These are phyloP conservation scores for Geoglossum cookeanum DNA, from an alignment of 2,329 filamentous ascomycete genomes.

Conservation along the genomic window DNA sequence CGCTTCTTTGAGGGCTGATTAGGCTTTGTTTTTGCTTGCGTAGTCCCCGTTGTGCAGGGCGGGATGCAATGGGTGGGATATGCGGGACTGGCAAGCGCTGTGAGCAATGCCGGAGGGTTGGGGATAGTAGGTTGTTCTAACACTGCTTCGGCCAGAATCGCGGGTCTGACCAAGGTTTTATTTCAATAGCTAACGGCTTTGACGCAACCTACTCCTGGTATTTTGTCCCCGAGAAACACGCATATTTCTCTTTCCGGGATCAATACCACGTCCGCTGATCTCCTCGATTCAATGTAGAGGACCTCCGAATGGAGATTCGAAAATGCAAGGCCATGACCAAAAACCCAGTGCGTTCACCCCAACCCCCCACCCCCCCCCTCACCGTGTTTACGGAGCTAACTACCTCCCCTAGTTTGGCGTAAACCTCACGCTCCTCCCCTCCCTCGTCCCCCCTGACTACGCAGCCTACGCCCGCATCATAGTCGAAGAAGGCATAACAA, in stretches of 20 bases:
- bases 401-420: slow-evolving; percentile 45
- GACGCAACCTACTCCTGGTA: slow-evolving; percentile 64
- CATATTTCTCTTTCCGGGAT: not conserved
- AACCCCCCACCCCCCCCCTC: not conserved
- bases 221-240: not conserved
- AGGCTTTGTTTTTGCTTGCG: slow-evolving; percentile 4
- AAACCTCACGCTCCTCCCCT: slow-evolving; percentile 84
- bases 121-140: slow-evolving; percentile 34
- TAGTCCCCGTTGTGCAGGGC: slow-evolving; percentile 67
- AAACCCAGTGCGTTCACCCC: slow-evolving; percentile 30
- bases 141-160: not conserved
- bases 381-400: not conserved
- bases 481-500: slow-evolving; percentile 77
- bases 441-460: slow-evolving; percentile 82
- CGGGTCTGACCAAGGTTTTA: not conserved
- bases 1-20: slow-evolving; percentile 5
- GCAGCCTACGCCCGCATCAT: slow-evolving; percentile 76
- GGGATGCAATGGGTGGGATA: slow-evolving; percentile 80
- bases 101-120: slow-evolving; percentile 65
- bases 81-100: slow-evolving; percentile 56
- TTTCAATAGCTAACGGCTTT: slow-evolving; percentile 47
- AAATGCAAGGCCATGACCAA: slow-evolving; percentile 63
- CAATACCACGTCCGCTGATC: not conserved
- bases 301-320: slow-evolving; percentile 82
- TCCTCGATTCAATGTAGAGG: slow-evolving; percentile 28